Conservation (phyloP, 192 early-diverging fungal species). For the Lobosporangium transversale region DNA sequence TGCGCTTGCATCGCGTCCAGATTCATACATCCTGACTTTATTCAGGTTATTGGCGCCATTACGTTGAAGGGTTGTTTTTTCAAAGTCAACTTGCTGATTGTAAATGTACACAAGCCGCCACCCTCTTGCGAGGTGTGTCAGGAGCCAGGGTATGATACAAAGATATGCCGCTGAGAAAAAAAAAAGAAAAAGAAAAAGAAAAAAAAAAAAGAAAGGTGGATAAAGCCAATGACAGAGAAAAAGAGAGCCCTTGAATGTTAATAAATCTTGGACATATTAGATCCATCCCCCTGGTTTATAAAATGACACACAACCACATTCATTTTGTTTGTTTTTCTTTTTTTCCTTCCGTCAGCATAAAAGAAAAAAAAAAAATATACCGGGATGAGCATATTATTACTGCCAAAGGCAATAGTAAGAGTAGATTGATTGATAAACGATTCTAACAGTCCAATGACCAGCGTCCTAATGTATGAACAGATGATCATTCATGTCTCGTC, state of each 20-base stretch:
- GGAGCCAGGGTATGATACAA: conserved; percentile 43
- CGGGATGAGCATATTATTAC: no score
- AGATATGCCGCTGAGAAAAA: conserved; percentile 27
- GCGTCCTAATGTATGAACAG: no score
- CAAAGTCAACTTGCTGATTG: conserved; percentile 46
- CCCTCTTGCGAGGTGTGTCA: conserved; percentile 42
- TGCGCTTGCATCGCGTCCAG: background rate
- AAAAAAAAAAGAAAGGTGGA: background rate
- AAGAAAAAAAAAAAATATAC: no score
- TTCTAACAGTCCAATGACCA: no score
- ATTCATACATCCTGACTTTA: no score
- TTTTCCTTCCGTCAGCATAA: no score
- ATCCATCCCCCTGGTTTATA: no score
- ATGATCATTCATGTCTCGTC: background rate
- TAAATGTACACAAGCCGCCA: conserved; percentile 49
- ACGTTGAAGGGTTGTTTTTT: conserved; percentile 16
- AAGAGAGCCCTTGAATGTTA: no score
- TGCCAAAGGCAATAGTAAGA: no score
- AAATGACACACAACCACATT: no score
- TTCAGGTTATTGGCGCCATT: background rate
- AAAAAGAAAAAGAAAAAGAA: background rate
- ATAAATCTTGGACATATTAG: no score
- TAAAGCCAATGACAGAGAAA: background rate
- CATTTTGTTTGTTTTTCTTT: background rate
- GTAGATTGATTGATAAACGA: no score